Percentiles rank a stretch among this genome's conserved stretches.
These are phyloP conservation scores for Metrosideros polymorpha DNA, from an alignment of 441 rosid species.

Conservation along the genomic window DNA sequence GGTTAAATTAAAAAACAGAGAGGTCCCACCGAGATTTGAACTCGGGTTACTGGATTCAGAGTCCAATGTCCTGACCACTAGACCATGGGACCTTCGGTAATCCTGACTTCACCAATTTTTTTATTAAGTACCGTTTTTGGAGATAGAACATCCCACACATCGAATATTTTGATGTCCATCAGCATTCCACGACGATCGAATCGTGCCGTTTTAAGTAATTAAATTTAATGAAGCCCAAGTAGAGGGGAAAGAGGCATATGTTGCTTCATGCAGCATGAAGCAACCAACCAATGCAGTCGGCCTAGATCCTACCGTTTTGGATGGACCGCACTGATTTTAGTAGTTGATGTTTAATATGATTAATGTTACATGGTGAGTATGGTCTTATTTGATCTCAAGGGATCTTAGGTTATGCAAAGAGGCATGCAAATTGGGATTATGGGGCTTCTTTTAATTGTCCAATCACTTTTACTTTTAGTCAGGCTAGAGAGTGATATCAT, in stretches of 20 bases:
- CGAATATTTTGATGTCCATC: neutral
- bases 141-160: neutral
- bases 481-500: neutral
- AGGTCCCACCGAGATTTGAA: constrained; percentile 5
- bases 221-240: too few relatives aligned
- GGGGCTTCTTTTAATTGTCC: neutral
- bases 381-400: neutral
- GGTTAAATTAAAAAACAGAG: neutral
- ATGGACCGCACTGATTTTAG: neutral
- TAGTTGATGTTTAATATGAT: neutral
- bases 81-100: neutral
- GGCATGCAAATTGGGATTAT: neutral
- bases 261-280: neutral
- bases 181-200: neutral
- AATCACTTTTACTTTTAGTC: neutral
- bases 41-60: neutral
- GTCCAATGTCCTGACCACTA: constrained; percentile 3
- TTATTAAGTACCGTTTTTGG: fast-evolving
- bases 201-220: too few relatives aligned
- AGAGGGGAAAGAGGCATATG: neutral
- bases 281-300: too few relatives aligned
- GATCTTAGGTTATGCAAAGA: neutral
- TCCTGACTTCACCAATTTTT: fast-evolving
- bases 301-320: neutral
- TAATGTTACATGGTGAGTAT: neutral